These are phyloP conservation scores for Alternaria metachromatica DNA, from an alignment of 2,329 filamentous ascomycete genomes.

Conservation along the genomic window DNA sequence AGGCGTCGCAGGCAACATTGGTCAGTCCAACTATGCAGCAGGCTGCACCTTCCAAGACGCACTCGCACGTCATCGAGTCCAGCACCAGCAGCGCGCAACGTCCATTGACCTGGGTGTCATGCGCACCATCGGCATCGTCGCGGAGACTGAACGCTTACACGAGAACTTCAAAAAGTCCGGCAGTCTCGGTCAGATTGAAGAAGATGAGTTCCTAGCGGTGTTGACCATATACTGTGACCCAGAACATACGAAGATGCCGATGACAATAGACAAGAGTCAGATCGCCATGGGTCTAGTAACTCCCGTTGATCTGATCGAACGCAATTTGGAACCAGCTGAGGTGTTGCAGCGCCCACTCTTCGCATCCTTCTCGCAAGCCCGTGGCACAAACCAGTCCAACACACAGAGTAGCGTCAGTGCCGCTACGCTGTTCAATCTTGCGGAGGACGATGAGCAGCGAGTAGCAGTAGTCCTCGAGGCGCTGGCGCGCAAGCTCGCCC, in stretches of 20 bases:
- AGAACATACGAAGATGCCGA: not conserved
- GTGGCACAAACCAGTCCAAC: not conserved
- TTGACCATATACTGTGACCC: not conserved
- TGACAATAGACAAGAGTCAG: not conserved
- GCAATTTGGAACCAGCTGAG: not conserved
- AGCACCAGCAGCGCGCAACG: not conserved
- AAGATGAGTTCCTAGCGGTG: not conserved
- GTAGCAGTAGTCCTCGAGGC: not conserved
- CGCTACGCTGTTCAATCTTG: not conserved
- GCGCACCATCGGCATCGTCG: not conserved
- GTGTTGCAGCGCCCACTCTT: not conserved
- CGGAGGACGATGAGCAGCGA: not conserved
- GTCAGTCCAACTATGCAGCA: slow-evolving; percentile 6
- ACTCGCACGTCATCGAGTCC: slow-evolving; percentile 9
- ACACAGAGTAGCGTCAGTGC: not conserved
- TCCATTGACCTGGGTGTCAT: slow-evolving; percentile 1
- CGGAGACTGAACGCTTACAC: not conserved
- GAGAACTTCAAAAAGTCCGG: not conserved
- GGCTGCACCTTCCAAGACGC: slow-evolving; percentile 7
- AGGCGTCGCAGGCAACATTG: not conserved
- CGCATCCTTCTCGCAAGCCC: not conserved
- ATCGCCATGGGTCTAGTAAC: not conserved
- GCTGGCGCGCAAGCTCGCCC: not conserved
- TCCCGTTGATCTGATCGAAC: not conserved
- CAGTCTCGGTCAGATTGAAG: not conserved